A percentile compares a stretch with the other conserved stretches of the same genome.
These are phyloP conservation scores for Fusarium sp. DNA, from an alignment of 2,329 filamentous ascomycete species.

Conservation along the genomic window DNA sequence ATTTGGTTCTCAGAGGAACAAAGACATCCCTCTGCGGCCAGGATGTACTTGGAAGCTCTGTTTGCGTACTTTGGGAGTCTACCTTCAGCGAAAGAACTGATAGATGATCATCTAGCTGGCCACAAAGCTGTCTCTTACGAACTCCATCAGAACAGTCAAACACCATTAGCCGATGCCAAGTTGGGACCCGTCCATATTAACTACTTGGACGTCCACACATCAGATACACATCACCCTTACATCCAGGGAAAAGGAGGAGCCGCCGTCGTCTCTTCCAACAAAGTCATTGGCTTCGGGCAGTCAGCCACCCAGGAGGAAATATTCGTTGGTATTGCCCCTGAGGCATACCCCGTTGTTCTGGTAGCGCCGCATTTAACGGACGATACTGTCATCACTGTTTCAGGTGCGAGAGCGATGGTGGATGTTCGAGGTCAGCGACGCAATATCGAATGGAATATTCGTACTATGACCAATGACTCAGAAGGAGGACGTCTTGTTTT, in stretches of 20 bases:
- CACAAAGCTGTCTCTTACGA: constrained; percentile 34
- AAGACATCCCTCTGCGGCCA: constrained; percentile 46
- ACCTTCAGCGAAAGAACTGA: constrained; percentile 5
- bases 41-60: constrained; percentile 48
- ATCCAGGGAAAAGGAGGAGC: constrained; percentile 44
- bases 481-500: constrained; percentile 49
- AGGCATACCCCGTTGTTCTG: constrained; percentile 51
- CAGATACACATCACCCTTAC: constrained; percentile 37
- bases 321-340: constrained; percentile 51
- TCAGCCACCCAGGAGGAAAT: constrained; percentile 54
- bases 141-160: constrained; percentile 22
- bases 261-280: constrained; percentile 51
- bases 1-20: constrained; percentile 51
- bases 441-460: constrained; percentile 42
- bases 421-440: constrained; percentile 48
- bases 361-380: constrained; percentile 48
- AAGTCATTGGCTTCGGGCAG: constrained; percentile 51
- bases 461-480: neutral
- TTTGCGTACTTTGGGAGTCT: constrained; percentile 47
- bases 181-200: constrained; percentile 29
- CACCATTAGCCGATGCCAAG: neutral
- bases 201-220: constrained; percentile 43
- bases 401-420: constrained; percentile 48
- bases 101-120: neutral
- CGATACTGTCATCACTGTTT: constrained; percentile 45